phyloP scores from a whole-genome alignment of 495 filamentous ascomycete genomes.

The Alectoria sarmentosa region DNA sequence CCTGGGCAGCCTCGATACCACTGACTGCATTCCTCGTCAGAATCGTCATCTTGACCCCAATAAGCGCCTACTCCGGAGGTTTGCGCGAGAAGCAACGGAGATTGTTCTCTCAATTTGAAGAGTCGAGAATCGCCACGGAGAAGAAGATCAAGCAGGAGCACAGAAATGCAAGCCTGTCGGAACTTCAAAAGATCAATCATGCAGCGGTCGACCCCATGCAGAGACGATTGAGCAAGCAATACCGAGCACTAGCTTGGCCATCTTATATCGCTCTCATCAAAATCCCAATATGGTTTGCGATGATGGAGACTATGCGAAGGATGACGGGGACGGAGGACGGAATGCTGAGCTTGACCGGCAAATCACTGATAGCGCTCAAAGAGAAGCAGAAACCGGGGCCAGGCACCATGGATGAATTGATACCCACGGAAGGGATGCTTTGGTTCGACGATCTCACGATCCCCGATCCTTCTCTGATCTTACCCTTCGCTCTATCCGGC shows the following conservation, averaged over 20 bases:
- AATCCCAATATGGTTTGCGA: conserved; percentile 60
- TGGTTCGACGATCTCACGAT: conserved; percentile 76
- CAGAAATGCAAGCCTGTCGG: background rate
- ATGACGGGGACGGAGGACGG: conserved; percentile 54
- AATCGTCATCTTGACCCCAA: background rate
- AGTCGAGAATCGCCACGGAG: background rate
- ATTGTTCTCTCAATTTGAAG: background rate
- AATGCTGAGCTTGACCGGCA: conserved; percentile 39
- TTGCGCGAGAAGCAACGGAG: too few relatives aligned
- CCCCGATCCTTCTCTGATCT: conserved; percentile 59
- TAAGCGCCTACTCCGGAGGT: too few relatives aligned
- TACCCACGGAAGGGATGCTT: conserved; percentile 62
- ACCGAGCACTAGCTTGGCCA: conserved; percentile 36
- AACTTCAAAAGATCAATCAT: background rate
- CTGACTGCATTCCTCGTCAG: background rate
- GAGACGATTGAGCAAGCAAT: background rate
- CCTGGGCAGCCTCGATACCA: too few relatives aligned
- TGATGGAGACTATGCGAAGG: conserved; percentile 59
- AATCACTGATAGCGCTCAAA: background rate
- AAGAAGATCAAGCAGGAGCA: background rate
- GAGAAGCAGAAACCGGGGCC: background rate
- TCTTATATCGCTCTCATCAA: conserved; percentile 38
- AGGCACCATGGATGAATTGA: conserved; percentile 42
- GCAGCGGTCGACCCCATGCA: background rate
- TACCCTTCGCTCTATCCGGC: conserved; percentile 54